Evolutionary conservation across 2,329 filamentous ascomycete genomes (phyloP).

Genomic region (Penicillium aurantiogriseum): DNA sequence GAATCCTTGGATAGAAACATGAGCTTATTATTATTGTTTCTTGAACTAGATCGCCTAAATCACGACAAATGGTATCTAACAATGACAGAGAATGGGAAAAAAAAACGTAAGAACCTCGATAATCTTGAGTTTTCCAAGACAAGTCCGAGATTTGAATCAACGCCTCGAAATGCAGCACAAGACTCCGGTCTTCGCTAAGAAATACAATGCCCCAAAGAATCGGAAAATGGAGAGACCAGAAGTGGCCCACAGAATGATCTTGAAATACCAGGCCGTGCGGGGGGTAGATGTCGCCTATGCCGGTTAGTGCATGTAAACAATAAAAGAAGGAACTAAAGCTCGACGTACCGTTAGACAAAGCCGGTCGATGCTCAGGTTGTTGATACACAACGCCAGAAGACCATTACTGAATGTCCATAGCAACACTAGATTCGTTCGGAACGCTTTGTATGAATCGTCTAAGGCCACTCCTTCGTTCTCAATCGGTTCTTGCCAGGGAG

Average conservation of each 20-base stretch:
- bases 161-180: conserved; percentile 14
- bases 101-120: neutral
- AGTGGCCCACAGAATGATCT: conserved; percentile 18
- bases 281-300: conserved; percentile 1
- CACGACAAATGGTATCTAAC: neutral
- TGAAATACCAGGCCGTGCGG: conserved; percentile 17
- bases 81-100: neutral
- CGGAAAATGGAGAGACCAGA: conserved; percentile 22
- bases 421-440: conserved; percentile 88
- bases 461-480: conserved; percentile 78
- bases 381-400: conserved; percentile 76
- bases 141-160: neutral
- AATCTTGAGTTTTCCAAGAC: neutral
- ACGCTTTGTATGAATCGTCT: conserved; percentile 97
- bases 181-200: conserved; percentile 15
- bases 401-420: conserved; percentile 93
- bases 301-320: neutral
- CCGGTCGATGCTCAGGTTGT: conserved; percentile 57
- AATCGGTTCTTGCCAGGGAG: conserved; percentile 70
- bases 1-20: neutral
- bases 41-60: neutral
- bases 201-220: conserved; percentile 20
- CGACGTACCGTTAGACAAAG: conserved; percentile 21
- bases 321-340: neutral
- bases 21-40: neutral